A percentile compares a stretch with the other conserved stretches of the same genome.
Conservation (phyloP, 768 basidiomycete genomes). For the Lactifluus hygrophoroides region DNA sequence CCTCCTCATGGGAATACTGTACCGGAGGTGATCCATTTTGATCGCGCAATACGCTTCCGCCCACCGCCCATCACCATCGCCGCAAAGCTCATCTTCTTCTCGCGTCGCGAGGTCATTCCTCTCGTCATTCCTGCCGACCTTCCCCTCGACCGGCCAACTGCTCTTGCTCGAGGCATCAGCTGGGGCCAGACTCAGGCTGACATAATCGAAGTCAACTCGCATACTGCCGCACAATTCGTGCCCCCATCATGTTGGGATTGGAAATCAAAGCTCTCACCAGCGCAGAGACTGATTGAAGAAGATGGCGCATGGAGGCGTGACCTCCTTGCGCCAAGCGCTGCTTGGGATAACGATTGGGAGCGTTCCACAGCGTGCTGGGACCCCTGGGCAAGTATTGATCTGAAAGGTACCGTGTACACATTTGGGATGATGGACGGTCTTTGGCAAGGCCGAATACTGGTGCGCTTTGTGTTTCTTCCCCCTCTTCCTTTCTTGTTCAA, state of each 20-base stretch:
- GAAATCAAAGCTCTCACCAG: conserved; percentile 19
- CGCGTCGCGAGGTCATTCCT: conserved; percentile 43
- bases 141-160: conserved; percentile 30
- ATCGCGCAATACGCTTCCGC: conserved; percentile 21
- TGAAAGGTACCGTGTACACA: conserved; percentile 34
- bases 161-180: conserved; percentile 24
- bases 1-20: conserved; percentile 22
- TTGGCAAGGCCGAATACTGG: conserved; percentile 58
- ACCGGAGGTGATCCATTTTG: conserved; percentile 21
- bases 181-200: conserved; percentile 49
- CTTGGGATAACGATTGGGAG: conserved; percentile 53
- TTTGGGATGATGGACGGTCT: conserved; percentile 46
- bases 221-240: conserved; percentile 31
- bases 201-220: conserved; percentile 46
- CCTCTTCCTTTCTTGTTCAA: neutral
- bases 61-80: conserved; percentile 45
- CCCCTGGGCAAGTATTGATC: conserved; percentile 26
- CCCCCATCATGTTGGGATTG: conserved; percentile 25
- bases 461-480: conserved; percentile 28
- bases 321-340: conserved; percentile 31
- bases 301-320: conserved; percentile 22
- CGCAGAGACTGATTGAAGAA: conserved; percentile 24
- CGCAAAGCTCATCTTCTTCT: conserved; percentile 56
- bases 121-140: conserved; percentile 34
- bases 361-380: conserved; percentile 41